These are phyloP conservation scores for Candida sphagnicola DNA, from an alignment of 805 yeast species.

Conservation along the genomic window DNA sequence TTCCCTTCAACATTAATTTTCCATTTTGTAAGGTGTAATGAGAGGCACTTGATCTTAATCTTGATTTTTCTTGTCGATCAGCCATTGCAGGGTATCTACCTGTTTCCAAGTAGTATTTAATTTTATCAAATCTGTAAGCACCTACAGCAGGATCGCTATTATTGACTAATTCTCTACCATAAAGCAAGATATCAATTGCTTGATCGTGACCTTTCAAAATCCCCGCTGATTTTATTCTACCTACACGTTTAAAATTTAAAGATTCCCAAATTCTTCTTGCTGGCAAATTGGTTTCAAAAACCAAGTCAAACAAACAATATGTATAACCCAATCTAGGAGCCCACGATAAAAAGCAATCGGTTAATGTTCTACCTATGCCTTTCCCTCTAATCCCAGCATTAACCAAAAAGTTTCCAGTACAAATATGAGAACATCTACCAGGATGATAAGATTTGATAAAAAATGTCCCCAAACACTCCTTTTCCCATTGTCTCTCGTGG, in stretches of 20 bases:
- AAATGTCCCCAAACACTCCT: slow-evolving; percentile 86
- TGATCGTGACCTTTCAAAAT: slow-evolving; percentile 77
- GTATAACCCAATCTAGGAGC: slow-evolving; percentile 86
- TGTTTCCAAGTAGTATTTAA: slow-evolving; percentile 72
- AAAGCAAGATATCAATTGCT: slow-evolving; percentile 83
- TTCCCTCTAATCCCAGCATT: slow-evolving; percentile 90
- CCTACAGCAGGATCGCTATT: slow-evolving; percentile 46
- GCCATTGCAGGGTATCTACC: slow-evolving; percentile 84
- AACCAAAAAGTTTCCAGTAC: slow-evolving; percentile 83
- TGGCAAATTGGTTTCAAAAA: slow-evolving; percentile 83
- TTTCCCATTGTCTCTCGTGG: slow-evolving; percentile 76
- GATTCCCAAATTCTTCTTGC: slow-evolving; percentile 77
- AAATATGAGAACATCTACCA: slow-evolving; percentile 90
- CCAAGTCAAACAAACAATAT: slow-evolving; percentile 76
- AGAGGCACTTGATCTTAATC: slow-evolving; percentile 75
- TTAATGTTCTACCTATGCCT: slow-evolving; percentile 83
- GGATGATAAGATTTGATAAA: slow-evolving; percentile 85
- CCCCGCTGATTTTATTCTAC: slow-evolving; percentile 84
- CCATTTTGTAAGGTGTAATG: slow-evolving; percentile 73
- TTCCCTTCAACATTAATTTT: slow-evolving; percentile 67
- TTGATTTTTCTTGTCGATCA: slow-evolving; percentile 81
- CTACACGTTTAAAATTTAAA: slow-evolving; percentile 71
- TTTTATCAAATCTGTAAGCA: slow-evolving; percentile 67
- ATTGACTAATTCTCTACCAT: slow-evolving; percentile 73
- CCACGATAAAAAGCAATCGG: slow-evolving; percentile 86